Evolutionary conservation across 108 stramenopile genomes (phyloP).

Genomic region (Seminavis robusta): DNA sequence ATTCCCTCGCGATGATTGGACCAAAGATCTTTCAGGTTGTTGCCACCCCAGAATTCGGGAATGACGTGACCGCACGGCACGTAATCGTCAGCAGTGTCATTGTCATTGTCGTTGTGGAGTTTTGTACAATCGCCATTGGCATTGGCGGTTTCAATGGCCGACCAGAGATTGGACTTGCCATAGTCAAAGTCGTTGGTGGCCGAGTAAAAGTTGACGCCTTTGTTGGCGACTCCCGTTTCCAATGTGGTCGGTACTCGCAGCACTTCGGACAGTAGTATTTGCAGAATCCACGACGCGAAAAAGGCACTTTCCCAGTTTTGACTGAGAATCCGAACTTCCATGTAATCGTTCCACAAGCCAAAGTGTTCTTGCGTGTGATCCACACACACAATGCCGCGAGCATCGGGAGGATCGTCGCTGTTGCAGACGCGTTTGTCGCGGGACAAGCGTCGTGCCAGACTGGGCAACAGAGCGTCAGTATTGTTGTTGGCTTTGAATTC

Average conservation of each 20-base stretch:
- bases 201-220: background rate
- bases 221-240: slow-evolving; percentile 6
- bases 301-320: background rate
- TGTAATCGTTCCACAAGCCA: background rate
- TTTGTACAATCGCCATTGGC: background rate
- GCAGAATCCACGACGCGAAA: slow-evolving; percentile 17
- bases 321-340: background rate
- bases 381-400: background rate
- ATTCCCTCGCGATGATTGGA: slow-evolving; percentile 11
- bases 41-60: slow-evolving; percentile 28
- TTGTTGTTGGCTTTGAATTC: too few species aligned
- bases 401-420: background rate
- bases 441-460: too few species aligned
- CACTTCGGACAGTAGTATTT: slow-evolving; percentile 27
- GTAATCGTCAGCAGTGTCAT: background rate
- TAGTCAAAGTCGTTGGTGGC: too few species aligned
- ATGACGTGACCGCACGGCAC: slow-evolving; percentile 33
- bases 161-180: too few species aligned
- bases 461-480: too few species aligned
- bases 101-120: too few species aligned
- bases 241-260: slow-evolving; percentile 18
- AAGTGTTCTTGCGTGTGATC: background rate
- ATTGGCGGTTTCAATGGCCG: background rate
- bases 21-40: too few species aligned
- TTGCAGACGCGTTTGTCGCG: background rate